phyloP scores from a whole-genome alignment of 495 filamentous ascomycete species.

The Tuber umbilicatum region DNA sequence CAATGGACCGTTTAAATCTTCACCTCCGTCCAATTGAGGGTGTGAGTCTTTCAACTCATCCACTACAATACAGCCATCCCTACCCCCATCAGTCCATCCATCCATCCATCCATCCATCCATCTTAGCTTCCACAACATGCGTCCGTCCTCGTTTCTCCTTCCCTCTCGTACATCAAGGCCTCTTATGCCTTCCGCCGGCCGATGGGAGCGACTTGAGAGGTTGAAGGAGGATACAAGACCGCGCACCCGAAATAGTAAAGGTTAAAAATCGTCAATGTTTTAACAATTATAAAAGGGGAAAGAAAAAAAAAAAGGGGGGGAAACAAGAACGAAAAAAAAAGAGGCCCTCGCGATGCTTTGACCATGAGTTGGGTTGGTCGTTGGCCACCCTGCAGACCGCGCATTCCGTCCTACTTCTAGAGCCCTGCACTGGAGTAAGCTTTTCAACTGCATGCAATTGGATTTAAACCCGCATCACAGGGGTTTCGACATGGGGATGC shows the following conservation, averaged over 20 bases:
- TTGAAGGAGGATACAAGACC: background rate
- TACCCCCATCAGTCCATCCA: background rate
- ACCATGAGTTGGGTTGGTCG: conserved; percentile 7
- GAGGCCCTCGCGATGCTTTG: conserved; percentile 22
- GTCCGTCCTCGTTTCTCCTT: background rate
- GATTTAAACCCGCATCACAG: conserved; percentile 14
- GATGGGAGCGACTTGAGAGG: background rate
- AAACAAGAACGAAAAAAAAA: too few relatives aligned
- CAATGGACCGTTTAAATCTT: background rate
- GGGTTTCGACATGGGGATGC: conserved; percentile 21
- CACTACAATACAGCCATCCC: background rate
- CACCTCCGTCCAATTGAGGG: background rate
- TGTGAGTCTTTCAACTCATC: background rate
- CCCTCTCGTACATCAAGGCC: background rate
- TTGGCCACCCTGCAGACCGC: conserved; percentile 24
- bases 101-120: background rate
- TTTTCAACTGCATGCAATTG: conserved; percentile 25
- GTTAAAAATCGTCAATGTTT: conserved; percentile 18
- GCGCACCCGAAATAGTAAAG: background rate
- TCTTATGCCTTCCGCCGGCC: background rate
- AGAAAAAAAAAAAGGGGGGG: too few relatives aligned
- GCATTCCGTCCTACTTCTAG: conserved; percentile 29
- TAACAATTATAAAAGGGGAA: conserved; percentile 1
- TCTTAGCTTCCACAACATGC: background rate
- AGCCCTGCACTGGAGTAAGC: conserved; percentile 4